Evolutionary conservation across 192 early-diverging fungal species (phyloP).

Genomic region (Coemansia brasiliensis): DNA sequence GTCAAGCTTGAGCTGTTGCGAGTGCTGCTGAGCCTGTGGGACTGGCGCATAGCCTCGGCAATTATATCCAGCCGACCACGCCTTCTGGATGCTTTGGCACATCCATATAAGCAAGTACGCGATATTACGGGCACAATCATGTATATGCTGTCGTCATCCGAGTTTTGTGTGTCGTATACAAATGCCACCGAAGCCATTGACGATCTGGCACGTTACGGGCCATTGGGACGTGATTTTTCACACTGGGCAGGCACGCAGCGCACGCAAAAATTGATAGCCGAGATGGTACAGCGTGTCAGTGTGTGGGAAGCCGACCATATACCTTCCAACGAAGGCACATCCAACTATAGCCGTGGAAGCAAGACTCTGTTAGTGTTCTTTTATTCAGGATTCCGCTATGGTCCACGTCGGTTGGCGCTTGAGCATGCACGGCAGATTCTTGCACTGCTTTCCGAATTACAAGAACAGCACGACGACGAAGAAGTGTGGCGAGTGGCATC

Average conservation of each 20-base stretch:
- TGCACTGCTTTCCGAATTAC: conserved; percentile 33
- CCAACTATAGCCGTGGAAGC: conserved; percentile 51
- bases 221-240: conserved; percentile 51
- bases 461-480: conserved; percentile 51
- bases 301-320: conserved; percentile 42
- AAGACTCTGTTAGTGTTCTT: conserved; percentile 45
- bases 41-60: conserved; percentile 69
- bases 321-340: conserved; percentile 48
- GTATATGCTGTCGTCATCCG: conserved; percentile 63
- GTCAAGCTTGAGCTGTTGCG: conserved; percentile 74
- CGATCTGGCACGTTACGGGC: conserved; percentile 39
- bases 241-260: conserved; percentile 38
- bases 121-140: conserved; percentile 74
- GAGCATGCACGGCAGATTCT: conserved; percentile 28
- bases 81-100: conserved; percentile 56
- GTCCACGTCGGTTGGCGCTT: conserved; percentile 32
- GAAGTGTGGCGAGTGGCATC: conserved; percentile 36
- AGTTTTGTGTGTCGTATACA: conserved; percentile 62
- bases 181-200: conserved; percentile 48
- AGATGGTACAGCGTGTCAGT: conserved; percentile 23
- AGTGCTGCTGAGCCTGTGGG: conserved; percentile 61
- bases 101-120: conserved; percentile 91
- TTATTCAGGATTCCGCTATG: conserved; percentile 26
- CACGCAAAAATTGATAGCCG: conserved; percentile 23
- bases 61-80: conserved; percentile 32